Evolutionary conservation across 768 basidiomycete genomes (phyloP).

Genomic region (Mrakia blollopis): DNA sequence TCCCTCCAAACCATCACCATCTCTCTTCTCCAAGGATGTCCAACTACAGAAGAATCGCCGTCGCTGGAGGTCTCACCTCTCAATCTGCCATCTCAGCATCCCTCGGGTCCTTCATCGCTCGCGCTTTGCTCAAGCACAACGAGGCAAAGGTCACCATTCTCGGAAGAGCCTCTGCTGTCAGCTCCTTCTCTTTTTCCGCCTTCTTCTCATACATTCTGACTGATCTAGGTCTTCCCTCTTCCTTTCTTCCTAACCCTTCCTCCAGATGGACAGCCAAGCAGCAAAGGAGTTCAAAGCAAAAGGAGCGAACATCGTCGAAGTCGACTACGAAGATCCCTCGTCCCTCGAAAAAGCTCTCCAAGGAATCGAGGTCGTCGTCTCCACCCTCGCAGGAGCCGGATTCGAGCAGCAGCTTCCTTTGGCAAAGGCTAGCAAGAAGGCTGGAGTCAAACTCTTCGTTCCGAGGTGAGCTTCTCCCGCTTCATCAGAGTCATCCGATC

Average conservation of each 20-base stretch:
- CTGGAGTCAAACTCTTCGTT: neutral
- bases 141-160: constrained; percentile 15
- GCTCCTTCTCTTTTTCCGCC: neutral
- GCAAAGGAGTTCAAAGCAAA: constrained; percentile 23
- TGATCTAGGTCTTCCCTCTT: neutral
- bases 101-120: constrained; percentile 29
- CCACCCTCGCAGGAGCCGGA: constrained; percentile 1
- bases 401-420: neutral
- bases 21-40: neutral
- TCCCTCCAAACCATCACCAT: no score
- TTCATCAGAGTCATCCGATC: no score
- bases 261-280: neutral
- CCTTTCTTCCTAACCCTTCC: neutral
- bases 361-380: constrained; percentile 14
- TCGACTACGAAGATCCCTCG: neutral
- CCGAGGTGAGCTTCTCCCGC: neutral
- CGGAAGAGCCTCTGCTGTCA: constrained; percentile 20
- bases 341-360: neutral
- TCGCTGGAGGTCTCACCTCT: constrained; percentile 30
- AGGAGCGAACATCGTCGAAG: constrained; percentile 23
- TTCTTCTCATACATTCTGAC: neutral
- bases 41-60: constrained; percentile 8
- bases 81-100: constrained; percentile 18
- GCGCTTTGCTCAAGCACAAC: constrained; percentile 15
- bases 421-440: neutral